Base-by-base conservation (phyloP, 2,329 filamentous ascomycete species). In the Aspergillus chevalieri region DNA sequence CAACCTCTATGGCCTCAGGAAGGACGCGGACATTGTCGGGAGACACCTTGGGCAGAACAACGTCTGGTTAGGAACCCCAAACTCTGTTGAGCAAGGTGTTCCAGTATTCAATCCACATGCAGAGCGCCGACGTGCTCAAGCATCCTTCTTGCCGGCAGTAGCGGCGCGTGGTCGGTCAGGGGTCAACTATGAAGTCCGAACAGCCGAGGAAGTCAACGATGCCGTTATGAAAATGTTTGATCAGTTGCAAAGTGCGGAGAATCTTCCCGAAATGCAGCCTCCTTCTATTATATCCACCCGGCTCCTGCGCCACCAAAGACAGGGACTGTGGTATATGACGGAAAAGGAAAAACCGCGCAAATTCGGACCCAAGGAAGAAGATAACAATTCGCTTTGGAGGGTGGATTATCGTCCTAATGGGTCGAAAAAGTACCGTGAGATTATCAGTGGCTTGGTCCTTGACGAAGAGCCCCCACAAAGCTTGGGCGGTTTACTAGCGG, bases 191-290 rank as follows among this genome's bases (percentile, higher is more conserved):
- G 73, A 74, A 47, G 68, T 72, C 44, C 81, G 89, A 28, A 92
- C 88, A 0, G 83, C 85, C 0, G 92, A 97, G 59, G 90, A 97
- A 68, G 86, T 95, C 51, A 85, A 86, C 8, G 84, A 83, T 54
- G 90, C 95, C 50, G 86, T 95, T 19, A 81, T 89, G 66, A 84
- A 83, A 39, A 88, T 97, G 64, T 95, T 98, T 61, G 90, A 96
- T 70, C 86, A 85, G 6, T 80, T 96, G 36, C 81, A 84, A 22
- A 84, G 84, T 59, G 83, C 79, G 8, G 86, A 94, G 49, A 82
- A 89, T 52, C 73, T 97, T 6, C 86, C 87, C 0, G 80, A 85
- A 56, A 83, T 85, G 72, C 83, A 92, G 3, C 79, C 88, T 0
- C 77, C 82, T 47, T 55, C 71, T 2, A 68, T 74, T 6, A 78